Base-by-base conservation (phyloP, 345 rosid species). In the Salix dunnii region DNA sequence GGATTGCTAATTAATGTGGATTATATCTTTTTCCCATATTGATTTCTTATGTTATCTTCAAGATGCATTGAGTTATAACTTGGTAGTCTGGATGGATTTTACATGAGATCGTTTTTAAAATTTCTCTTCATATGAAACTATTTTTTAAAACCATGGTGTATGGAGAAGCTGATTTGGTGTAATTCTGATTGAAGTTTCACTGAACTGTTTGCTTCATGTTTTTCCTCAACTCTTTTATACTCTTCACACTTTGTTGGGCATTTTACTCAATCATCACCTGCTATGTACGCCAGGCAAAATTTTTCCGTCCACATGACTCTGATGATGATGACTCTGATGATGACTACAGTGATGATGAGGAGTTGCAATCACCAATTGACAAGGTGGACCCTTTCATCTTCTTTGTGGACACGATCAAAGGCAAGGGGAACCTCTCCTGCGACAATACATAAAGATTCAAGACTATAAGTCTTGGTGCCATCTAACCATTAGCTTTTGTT, bases 341-440 rank as follows among this genome's bases (percentile, higher is more conserved):
- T 75, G 97, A 94, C 78, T 96, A 78, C 48, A 96, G 94, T 62
- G 98, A 94, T 53, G 97, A 96, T 76, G 98, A 96, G 55, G 99
- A 91, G 84, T 80, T 90, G 81, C 97, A 90, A 76, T 96, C 98
- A 11, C 99, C 99, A 67, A 92, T 96, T 25, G 98, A 94, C 81
- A 97, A 96, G 77, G 93, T 96, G 78, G 99, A 96, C 80, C 98
- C 99, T 63, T 96, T 96, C 80, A 83, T 96, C 72, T 87, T 88
- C 88, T 96, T 96, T 77, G 94, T 90, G 43, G 99, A 96, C 73
- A 87, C 96, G 40, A 78, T 96, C 46, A 94, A 90, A 88, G 98
- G 99, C 94, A 78, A 66, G 72, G 17, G 12, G 2, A 67, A 66
- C 35, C 60, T 38, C 23, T 46, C 2, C 2, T 23, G 18, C 18